These are phyloP conservation scores for Fonsecaea monophora DNA, from an alignment of 2,329 filamentous ascomycete genomes.

Conservation along the genomic window DNA sequence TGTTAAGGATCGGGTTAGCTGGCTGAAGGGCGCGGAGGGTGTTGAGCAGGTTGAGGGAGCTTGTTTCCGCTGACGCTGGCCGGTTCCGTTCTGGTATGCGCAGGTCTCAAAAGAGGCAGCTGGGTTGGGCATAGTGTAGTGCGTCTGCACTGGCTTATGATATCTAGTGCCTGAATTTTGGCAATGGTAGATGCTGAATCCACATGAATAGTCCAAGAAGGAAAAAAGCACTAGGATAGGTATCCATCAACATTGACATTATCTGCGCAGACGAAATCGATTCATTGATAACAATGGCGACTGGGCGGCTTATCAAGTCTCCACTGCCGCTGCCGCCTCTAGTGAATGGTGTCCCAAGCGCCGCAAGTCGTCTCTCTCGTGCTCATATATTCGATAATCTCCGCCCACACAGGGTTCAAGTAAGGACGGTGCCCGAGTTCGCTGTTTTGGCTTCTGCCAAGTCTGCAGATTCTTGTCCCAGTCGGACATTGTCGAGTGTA, in stretches of 20 bases:
- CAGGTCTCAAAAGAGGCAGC: not conserved
- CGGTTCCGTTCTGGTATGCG: not conserved
- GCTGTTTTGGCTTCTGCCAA: not conserved
- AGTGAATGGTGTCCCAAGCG: conserved; percentile 16
- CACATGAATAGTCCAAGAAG: not conserved
- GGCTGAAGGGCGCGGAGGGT: conserved; percentile 53
- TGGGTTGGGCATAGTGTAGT: not conserved
- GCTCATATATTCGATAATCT: conserved; percentile 38
- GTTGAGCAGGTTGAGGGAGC: conserved; percentile 41
- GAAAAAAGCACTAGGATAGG: not conserved
- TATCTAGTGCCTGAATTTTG: not conserved
- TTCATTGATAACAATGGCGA: not conserved
- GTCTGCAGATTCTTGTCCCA: conserved; percentile 25
- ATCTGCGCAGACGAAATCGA: not conserved
- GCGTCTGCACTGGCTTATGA: not conserved
- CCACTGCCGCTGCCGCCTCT: not conserved
- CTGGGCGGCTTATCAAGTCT: not conserved
- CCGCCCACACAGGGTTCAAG: conserved; percentile 34
- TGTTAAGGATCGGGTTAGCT: conserved; percentile 59
- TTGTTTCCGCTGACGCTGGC: not conserved
- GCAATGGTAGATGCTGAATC: not conserved
- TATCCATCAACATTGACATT: not conserved
- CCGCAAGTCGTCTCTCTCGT: conserved; percentile 31
- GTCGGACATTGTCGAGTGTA: conserved; percentile 31
- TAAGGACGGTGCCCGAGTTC: conserved; percentile 22